Percentiles rank a stretch among this genome's conserved stretches.
Evolutionary conservation across 2,329 filamentous ascomycete genomes (phyloP).

Genomic region (Trichoderma koningiopsis): DNA sequence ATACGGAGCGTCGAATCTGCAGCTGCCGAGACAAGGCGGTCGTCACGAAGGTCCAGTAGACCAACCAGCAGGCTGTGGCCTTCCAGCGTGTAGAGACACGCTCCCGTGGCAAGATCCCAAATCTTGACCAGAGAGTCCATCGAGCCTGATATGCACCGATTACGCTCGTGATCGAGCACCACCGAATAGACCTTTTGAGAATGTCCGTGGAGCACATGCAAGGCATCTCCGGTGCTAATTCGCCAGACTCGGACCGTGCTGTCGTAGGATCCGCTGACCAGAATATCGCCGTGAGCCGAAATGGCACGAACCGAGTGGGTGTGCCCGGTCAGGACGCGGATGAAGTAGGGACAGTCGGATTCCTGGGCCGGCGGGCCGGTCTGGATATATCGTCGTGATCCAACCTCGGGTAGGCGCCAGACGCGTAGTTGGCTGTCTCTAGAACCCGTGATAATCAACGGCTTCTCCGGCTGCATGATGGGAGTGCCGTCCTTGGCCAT

Average conservation of each 20-base stretch:
- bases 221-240: slow-evolving; percentile 88
- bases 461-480: slow-evolving; percentile 90
- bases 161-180: slow-evolving; percentile 86
- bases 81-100: slow-evolving; percentile 85
- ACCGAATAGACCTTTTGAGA: slow-evolving; percentile 96
- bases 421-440: slow-evolving; percentile 91
- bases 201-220: slow-evolving; percentile 85
- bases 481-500: slow-evolving; percentile 69
- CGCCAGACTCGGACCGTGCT: slow-evolving; percentile 95
- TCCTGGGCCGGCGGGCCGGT: slow-evolving; percentile 72
- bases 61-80: slow-evolving; percentile 92
- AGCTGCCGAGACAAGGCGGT: slow-evolving; percentile 89
- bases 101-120: slow-evolving; percentile 88
- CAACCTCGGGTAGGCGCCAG: slow-evolving; percentile 86
- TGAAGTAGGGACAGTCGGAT: slow-evolving; percentile 89
- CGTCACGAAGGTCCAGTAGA: slow-evolving; percentile 83
- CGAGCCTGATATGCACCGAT: slow-evolving; percentile 94
- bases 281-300: slow-evolving; percentile 87
- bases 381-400: slow-evolving; percentile 77
- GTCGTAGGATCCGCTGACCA: slow-evolving; percentile 98
- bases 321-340: slow-evolving; percentile 83
- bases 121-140: slow-evolving; percentile 99
- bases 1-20: slow-evolving; percentile 94
- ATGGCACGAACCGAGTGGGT: slow-evolving; percentile 94
- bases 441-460: slow-evolving; percentile 95